phyloP scores from a whole-genome alignment of 2,329 filamentous ascomycete species.

The Aureobasidium sp. region DNA sequence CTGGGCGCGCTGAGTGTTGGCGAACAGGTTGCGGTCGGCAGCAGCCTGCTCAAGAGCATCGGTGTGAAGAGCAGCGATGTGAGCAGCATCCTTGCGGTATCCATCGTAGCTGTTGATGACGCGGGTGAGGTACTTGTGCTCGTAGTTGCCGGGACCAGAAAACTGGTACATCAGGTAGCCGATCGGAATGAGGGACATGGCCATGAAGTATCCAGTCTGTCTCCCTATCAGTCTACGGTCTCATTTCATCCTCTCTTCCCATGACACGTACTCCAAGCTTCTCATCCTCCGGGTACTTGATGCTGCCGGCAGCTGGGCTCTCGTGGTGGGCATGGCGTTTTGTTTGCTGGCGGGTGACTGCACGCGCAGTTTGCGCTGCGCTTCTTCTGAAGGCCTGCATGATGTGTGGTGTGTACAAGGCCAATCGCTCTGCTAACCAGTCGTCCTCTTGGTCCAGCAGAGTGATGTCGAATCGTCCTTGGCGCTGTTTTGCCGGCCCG shows the following conservation, averaged over 20 bases:
- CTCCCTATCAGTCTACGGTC: not conserved
- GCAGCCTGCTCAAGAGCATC: constrained; percentile 57
- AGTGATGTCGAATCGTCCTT: constrained; percentile 10
- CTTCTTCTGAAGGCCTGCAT: constrained; percentile 43
- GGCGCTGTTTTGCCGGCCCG: not conserved
- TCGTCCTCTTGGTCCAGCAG: not conserved
- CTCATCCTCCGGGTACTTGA: constrained; percentile 36
- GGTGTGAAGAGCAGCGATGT: constrained; percentile 55
- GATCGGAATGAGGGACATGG: constrained; percentile 40
- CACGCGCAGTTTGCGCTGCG: constrained; percentile 33
- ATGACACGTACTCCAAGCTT: constrained; percentile 43
- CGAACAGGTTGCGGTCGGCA: constrained; percentile 54
- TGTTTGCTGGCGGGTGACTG: constrained; percentile 31
- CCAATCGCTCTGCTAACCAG: not conserved
- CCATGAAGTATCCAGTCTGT: constrained; percentile 43
- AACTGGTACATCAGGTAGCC: constrained; percentile 39
- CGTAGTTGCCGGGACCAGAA: constrained; percentile 35
- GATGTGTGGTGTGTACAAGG: constrained; percentile 17
- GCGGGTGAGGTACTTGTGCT: constrained; percentile 38
- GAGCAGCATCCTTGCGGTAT: constrained; percentile 47
- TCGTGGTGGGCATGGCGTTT: constrained; percentile 35
- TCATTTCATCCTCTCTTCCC: constrained; percentile 20
- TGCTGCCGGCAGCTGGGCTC: constrained; percentile 30
- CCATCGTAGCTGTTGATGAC: constrained; percentile 53
- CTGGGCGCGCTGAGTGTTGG: constrained; percentile 35